Evolutionary conservation across 495 filamentous ascomycete genomes (phyloP), one percentile per base, ranked within the genome.

Genomic region (Aspergillus egyptiacus): DNA sequence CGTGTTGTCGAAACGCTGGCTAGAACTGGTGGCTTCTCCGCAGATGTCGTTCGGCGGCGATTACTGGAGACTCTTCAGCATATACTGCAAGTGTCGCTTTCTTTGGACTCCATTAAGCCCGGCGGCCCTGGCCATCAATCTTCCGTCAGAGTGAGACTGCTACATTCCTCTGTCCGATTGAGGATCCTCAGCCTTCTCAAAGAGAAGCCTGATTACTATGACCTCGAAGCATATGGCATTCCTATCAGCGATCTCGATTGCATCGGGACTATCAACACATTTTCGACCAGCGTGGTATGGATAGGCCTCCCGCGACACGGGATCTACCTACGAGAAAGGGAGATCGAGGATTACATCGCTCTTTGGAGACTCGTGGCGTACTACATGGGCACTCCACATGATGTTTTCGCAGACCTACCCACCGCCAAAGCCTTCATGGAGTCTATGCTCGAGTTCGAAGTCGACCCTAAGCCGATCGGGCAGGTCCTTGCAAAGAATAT

Each of bases 61-160:
- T 67, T 93, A 30, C 81, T 86, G 37, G 84, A 90, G 64, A 89
- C 87, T 2, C 82, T 79, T 5, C 85, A 90, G 59, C 81, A 88
- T 64, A 74, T 86, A n/a, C 70, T 87, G 1, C 78, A 87, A 65
- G 80, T 86, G 28, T 87, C 85, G 2, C 64, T 65, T 23, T 83
- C 79, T 7, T 60, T 84, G 1, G 75, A 79, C 10, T 82, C 79
- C 6, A 79, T 91, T 53, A 71, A 82, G 49, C 84, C 82, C 1
- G 82, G 80, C 18, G 86, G 87, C 1, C 77, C 72, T 10, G 86
- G 85, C 10, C 80, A 81, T 43, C 65, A 68, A 3, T 86, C 85
- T 6, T 82, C 83, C 7, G 68, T 90, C 18, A 77, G 84, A n/a
- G 85, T 91, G 9, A 79, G 86, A 8, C 68, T 91, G 7, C 77